Evolutionary conservation across 106 monocot genomes (phyloP).

Genomic region (Phalaenopsis aphrodite): DNA sequence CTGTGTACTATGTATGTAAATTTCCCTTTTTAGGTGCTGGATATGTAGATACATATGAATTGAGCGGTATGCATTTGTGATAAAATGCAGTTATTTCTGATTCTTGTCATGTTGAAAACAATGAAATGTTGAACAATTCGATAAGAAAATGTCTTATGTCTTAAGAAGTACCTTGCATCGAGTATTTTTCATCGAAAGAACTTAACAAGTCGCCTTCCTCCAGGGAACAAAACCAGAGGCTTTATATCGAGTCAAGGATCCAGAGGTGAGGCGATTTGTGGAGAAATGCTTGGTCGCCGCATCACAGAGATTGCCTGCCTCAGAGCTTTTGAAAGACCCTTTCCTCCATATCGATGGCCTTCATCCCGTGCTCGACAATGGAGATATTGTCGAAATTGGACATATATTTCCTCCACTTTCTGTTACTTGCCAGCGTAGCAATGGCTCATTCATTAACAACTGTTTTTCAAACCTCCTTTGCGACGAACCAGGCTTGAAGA

Average conservation of each 20-base stretch:
- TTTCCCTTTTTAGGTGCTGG: too few relatives aligned
- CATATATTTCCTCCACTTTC: slow-evolving; percentile 12
- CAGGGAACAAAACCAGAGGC: slow-evolving; percentile 87
- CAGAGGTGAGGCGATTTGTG: slow-evolving; percentile 64
- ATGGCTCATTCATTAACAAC: slow-evolving; percentile 20
- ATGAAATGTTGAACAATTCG: neutral
- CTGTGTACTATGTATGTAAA: too few relatives aligned
- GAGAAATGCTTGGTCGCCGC: slow-evolving; percentile 77
- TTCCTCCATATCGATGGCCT: slow-evolving; percentile 64
- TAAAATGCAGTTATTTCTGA: neutral
- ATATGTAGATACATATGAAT: too few relatives aligned
- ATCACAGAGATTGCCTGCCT: slow-evolving; percentile 63
- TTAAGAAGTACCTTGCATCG: neutral
- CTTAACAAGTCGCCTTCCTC: neutral
- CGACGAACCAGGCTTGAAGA: neutral
- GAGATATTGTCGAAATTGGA: slow-evolving; percentile 13
- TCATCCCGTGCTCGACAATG: slow-evolving; percentile 8
- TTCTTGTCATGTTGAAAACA: neutral
- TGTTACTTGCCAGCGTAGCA: slow-evolving; percentile 13
- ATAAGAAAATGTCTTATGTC: neutral
- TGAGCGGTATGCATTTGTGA: too few relatives aligned
- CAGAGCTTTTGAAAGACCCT: slow-evolving; percentile 73
- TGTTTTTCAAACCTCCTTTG: slow-evolving; percentile 9
- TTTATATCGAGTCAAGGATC: slow-evolving; percentile 60
- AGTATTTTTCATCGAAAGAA: neutral